A percentile compares a stretch with the other conserved stretches of the same genome.
Conservation (phyloP, 768 basidiomycete genomes). For the Hericium coralloides region DNA sequence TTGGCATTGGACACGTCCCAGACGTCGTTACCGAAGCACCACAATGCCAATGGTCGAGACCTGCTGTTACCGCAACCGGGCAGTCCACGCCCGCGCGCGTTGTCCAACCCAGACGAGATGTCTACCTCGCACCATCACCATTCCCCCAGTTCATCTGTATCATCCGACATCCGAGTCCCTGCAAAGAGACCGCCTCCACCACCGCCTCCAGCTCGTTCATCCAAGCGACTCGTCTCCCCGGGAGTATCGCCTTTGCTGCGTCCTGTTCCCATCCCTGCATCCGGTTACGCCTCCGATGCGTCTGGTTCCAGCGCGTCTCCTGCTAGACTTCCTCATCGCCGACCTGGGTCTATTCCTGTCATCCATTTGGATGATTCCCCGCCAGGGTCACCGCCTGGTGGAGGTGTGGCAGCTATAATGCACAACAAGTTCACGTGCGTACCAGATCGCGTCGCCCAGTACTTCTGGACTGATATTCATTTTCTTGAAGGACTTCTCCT, state of each 20-base stretch:
- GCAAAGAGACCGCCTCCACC: not conserved
- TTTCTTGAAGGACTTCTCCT: not conserved
- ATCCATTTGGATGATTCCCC: not conserved
- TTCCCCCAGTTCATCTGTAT: not conserved
- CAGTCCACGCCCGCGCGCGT: not conserved
- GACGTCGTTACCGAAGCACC: not conserved
- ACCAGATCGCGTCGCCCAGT: not conserved
- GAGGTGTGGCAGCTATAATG: not conserved
- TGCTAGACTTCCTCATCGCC: not conserved
- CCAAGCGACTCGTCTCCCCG: not conserved
- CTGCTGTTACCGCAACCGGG: not conserved
- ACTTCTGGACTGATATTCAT: not conserved
- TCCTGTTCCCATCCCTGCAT: not conserved
- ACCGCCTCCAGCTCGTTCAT: not conserved
- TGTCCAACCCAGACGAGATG: conserved; percentile 1
- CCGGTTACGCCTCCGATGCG: not conserved
- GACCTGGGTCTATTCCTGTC: not conserved
- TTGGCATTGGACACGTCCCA: conserved; percentile 37
- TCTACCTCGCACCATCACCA: not conserved
- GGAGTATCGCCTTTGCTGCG: not conserved
- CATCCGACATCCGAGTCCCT: not conserved
- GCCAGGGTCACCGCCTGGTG: not conserved
- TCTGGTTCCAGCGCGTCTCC: not conserved
- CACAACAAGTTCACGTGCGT: conserved; percentile 1
- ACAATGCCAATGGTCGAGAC: not conserved